Conservation (phyloP, 805 yeast genomes). For the Ogataea methanolica region DNA sequence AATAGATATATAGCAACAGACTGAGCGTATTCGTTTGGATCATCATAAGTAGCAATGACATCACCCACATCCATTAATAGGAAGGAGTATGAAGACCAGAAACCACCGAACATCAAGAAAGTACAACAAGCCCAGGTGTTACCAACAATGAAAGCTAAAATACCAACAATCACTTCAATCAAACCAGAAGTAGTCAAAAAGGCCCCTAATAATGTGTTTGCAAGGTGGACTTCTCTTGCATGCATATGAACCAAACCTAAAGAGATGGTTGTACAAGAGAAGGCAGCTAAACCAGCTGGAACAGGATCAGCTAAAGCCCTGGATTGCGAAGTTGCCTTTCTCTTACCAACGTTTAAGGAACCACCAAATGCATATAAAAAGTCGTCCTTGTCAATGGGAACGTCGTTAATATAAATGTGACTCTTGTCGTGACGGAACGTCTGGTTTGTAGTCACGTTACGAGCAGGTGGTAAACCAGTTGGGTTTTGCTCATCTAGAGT, state of each 20-base stretch:
- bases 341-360: constrained; percentile 39
- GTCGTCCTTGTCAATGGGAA: constrained; percentile 46
- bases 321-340: constrained; percentile 22
- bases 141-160: constrained; percentile 46
- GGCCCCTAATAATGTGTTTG: constrained; percentile 42
- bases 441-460: constrained; percentile 11
- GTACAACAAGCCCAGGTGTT: constrained; percentile 56
- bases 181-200: constrained; percentile 46
- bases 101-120: constrained; percentile 49
- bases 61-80: constrained; percentile 41
- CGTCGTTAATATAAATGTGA: constrained; percentile 37
- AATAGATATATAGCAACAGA: constrained; percentile 45
- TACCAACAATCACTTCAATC: constrained; percentile 45
- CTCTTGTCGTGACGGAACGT: constrained; percentile 38
- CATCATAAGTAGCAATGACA: constrained; percentile 34
- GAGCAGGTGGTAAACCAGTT: neutral
- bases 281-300: constrained; percentile 50
- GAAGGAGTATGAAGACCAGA: constrained; percentile 48
- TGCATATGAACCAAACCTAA: constrained; percentile 43
- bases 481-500: constrained; percentile 8
- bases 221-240: constrained; percentile 40
- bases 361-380: constrained; percentile 64
- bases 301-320: constrained; percentile 41
- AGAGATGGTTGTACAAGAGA: constrained; percentile 41
- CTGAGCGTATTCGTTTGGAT: constrained; percentile 34